phyloP scores from a whole-genome alignment of 179 eudicot species.

The Silene noctiflora region DNA sequence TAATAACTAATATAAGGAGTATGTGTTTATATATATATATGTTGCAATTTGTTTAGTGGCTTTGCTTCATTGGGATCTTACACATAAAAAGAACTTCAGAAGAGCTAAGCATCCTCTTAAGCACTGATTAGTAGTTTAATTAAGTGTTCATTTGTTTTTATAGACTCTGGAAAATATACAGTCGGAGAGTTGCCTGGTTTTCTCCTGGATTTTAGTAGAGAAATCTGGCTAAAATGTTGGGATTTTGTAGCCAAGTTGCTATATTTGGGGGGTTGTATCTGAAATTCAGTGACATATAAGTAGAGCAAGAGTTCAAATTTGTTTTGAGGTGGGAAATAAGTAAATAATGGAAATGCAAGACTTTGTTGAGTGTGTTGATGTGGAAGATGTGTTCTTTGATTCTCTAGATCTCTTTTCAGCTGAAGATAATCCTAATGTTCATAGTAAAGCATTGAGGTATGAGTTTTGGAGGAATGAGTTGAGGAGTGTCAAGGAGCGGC shows the following conservation, averaged over 20 bases:
- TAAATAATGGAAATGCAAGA: constrained; percentile 22
- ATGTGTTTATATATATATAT: background rate
- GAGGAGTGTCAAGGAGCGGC: constrained; percentile 50
- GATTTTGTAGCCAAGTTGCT: constrained; percentile 27
- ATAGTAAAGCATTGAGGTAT: constrained; percentile 24
- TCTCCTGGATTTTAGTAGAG: constrained; percentile 30
- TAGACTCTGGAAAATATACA: background rate
- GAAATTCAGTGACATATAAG: background rate
- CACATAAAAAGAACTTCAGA: constrained; percentile 2
- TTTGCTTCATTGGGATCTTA: constrained; percentile 20
- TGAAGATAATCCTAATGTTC: constrained; percentile 35
- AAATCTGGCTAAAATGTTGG: constrained; percentile 33
- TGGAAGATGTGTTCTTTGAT: constrained; percentile 63
- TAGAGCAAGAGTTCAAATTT: constrained; percentile 1
- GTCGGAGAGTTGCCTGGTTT: constrained; percentile 20
- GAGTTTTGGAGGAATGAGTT: constrained; percentile 57
- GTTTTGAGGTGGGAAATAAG: constrained; percentile 30
- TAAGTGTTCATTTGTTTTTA: background rate
- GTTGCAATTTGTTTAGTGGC: constrained; percentile 20
- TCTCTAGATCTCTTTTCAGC: constrained; percentile 33
- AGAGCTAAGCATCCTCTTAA: background rate
- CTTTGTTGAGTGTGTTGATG: constrained; percentile 38
- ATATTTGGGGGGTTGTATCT: constrained; percentile 17
- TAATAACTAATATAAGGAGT: too few relatives aligned
- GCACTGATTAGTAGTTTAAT: background rate